Evolutionary conservation across 805 yeast genomes (phyloP).

Genomic region (Candida succiphila): DNA sequence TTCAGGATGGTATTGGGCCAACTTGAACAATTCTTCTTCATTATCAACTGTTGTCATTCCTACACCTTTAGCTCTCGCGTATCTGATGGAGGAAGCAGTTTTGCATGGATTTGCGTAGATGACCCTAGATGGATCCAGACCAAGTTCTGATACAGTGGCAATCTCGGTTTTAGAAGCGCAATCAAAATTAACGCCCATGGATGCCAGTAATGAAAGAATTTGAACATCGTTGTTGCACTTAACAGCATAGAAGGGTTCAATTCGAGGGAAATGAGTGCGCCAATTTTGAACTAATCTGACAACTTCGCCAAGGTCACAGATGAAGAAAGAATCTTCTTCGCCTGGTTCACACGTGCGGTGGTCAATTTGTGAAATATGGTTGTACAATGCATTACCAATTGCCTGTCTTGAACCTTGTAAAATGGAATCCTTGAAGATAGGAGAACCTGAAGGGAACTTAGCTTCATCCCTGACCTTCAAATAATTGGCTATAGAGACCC

Average conservation of each 20-base stretch:
- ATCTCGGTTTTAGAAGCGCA: slow-evolving; percentile 90
- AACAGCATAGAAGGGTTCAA: slow-evolving; percentile 88
- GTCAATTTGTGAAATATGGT: slow-evolving; percentile 35
- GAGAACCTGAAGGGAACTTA: not conserved
- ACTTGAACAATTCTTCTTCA: slow-evolving; percentile 70
- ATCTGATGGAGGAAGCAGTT: slow-evolving; percentile 70
- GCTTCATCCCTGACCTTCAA: not conserved
- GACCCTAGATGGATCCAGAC: slow-evolving; percentile 56
- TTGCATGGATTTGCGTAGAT: slow-evolving; percentile 94
- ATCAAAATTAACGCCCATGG: slow-evolving; percentile 72
- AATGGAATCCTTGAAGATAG: not conserved
- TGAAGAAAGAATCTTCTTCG: slow-evolving; percentile 79
- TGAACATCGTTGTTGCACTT: slow-evolving; percentile 76
- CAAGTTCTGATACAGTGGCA: slow-evolving; percentile 48
- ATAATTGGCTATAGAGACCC: not conserved
- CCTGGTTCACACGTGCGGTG: slow-evolving; percentile 57
- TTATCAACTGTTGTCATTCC: slow-evolving; percentile 84
- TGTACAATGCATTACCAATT: slow-evolving; percentile 18
- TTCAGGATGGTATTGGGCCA: slow-evolving; percentile 55
- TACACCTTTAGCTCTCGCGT: slow-evolving; percentile 48
- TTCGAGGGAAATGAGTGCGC: slow-evolving; percentile 55
- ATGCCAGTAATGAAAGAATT: slow-evolving; percentile 47
- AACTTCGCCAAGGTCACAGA: slow-evolving; percentile 75
- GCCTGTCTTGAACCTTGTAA: too few relatives aligned
- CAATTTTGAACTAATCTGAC: slow-evolving; percentile 53